These are phyloP conservation scores for Hyphopichia burtonii DNA, from an alignment of 1,139 yeast genomes.

Conservation along the genomic window DNA sequence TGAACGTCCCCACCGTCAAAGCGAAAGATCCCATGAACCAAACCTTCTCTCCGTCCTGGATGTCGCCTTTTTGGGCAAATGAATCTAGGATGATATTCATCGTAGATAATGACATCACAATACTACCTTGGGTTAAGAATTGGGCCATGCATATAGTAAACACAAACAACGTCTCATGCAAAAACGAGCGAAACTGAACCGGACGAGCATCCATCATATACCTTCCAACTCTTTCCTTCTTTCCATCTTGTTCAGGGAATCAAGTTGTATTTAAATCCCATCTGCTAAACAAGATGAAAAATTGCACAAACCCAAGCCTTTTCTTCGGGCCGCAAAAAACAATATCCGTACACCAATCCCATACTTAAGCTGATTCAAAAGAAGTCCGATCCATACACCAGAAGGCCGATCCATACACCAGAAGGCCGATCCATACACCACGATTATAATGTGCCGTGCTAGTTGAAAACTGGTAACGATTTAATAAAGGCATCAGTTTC, in stretches of 20 bases:
- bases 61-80: slow-evolving; percentile 16
- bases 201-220: slow-evolving; percentile 8
- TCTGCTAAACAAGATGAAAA: too few species aligned
- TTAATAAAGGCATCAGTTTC: slow-evolving; percentile 41
- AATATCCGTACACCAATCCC: too few species aligned
- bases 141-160: slow-evolving; percentile 38
- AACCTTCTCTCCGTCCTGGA: slow-evolving; percentile 24
- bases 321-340: too few species aligned
- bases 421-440: background rate
- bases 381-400: too few species aligned
- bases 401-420: slow-evolving; percentile 3
- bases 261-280: background rate
- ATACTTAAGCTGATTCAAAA: too few species aligned
- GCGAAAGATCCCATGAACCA: slow-evolving; percentile 64
- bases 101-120: slow-evolving; percentile 39
- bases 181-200: slow-evolving; percentile 12
- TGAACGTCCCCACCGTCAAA: slow-evolving; percentile 54
- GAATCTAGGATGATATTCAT: slow-evolving; percentile 37
- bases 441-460: background rate
- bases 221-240: too few species aligned
- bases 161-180: slow-evolving; percentile 31
- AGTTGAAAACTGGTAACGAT: slow-evolving; percentile 23
- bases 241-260: background rate
- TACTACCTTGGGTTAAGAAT: slow-evolving; percentile 38
- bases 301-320: too few species aligned